Evolutionary conservation across 352 stramenopile species (phyloP).

Genomic region (Phytopythium kandeliae): DNA sequence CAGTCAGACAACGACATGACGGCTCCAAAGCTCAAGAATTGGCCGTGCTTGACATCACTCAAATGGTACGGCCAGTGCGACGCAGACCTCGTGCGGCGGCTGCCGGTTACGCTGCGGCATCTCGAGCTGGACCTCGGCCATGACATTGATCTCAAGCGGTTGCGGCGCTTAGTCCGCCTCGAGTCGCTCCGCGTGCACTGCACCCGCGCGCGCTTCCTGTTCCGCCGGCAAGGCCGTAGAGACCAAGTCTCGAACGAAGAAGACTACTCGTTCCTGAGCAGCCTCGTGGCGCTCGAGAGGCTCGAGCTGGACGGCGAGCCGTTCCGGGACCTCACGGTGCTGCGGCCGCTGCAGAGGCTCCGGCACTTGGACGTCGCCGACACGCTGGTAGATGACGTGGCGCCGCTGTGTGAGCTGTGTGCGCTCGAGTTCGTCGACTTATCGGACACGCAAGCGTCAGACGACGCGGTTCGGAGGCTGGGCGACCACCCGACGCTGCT

Average conservation of each 20-base stretch:
- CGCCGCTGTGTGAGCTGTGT: not conserved
- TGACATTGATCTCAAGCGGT: not conserved
- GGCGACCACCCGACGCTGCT: not conserved
- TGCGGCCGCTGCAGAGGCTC: too few species aligned
- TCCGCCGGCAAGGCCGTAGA: not conserved
- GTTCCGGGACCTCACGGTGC: too few species aligned
- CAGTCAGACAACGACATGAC: constrained; percentile 1
- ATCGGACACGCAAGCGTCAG: not conserved
- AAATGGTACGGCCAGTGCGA: not conserved
- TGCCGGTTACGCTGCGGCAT: not conserved
- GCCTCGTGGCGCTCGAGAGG: too few species aligned
- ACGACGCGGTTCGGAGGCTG: not conserved
- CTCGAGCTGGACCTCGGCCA: not conserved
- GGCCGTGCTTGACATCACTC: not conserved
- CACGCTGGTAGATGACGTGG: not conserved
- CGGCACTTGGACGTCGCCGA: too few species aligned
- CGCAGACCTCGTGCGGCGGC: not conserved
- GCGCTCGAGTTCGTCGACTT: not conserved
- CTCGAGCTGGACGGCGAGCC: too few species aligned
- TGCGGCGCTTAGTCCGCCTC: not conserved
- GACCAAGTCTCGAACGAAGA: too few species aligned
- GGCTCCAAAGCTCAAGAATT: not conserved
- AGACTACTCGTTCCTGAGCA: too few species aligned
- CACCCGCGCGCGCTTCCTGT: not conserved
- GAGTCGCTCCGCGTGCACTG: not conserved